Base-by-base conservation (phyloP, 1,284 basidiomycete species). In the Cutaneotrichosporon sp. region DNA sequence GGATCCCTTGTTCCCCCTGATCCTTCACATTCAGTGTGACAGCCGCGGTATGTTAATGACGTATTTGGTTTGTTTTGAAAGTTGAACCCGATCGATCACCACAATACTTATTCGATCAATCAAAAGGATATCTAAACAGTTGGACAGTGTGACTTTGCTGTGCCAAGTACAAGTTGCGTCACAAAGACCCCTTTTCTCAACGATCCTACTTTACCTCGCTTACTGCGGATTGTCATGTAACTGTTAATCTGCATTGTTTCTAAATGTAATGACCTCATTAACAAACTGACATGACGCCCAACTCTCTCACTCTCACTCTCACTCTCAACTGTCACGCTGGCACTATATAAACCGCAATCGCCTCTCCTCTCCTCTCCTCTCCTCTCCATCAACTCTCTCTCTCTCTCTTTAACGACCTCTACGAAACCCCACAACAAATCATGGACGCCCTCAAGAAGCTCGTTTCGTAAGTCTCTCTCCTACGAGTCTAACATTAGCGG, bases 361-460 rank as follows among this genome's bases (percentile, higher is more conserved):
- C 34, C 34, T 2, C 11, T 13, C 11, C 49, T 14, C 49, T n/a
- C 8, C 16, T 22, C 11, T 16, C 16, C 30, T 10, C 16, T 26
- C 14, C 52, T 53, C 31, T 32, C 31, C 52, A 53, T 53, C 53
- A 5, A 21, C 36, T 21, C 22, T 36, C n/a, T 34, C n/a, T 40
- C 26, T 26, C 26, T 26, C 26, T n/a, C 36, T 56, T 50, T 34
- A 31, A 50, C 40, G 16, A 31, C 36, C 22, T 46, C 57, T 50
- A 26, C n/a, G 7, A 36, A 51, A 46, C 36, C 50, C 22, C n/a
- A 49, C 50, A 51, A 53, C 18, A 57, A 26, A 60, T 21, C 62
- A 66, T 66, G 65, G 65, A 66, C 49, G 47, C 56, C 22, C 59
- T 66, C 62, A 66, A 66, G 65, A 66, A 66, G 65, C 55, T 56